Conservation (phyloP, 2,329 filamentous ascomycete species). For the Cordyceps cateniannulata region DNA sequence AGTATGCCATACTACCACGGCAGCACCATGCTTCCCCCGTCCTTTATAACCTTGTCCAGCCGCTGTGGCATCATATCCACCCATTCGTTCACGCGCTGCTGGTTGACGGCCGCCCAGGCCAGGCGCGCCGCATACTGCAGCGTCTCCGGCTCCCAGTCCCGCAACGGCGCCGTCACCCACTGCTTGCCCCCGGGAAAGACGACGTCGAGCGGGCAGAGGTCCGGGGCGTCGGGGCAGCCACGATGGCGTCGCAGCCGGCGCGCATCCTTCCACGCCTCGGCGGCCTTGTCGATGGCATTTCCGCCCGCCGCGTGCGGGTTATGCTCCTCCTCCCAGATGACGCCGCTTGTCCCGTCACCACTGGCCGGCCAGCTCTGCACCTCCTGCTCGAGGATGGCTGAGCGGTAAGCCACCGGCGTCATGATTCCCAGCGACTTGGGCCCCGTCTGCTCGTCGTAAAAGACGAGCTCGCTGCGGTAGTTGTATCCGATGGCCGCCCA, state of each 20-base stretch:
- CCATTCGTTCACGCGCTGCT: constrained; percentile 28
- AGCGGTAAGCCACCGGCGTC: constrained; percentile 29
- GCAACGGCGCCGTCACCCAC: constrained; percentile 22
- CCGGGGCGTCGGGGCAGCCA: constrained; percentile 31
- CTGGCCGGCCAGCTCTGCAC: constrained; percentile 27
- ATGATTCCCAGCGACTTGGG: constrained; percentile 26
- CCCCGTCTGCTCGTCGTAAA: constrained; percentile 30
- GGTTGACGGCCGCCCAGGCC: constrained; percentile 12
- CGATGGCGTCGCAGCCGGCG: constrained; percentile 26
- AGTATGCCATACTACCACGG: constrained; percentile 19
- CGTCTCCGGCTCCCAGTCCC: constrained; percentile 29
- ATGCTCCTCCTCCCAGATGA: constrained; percentile 30
- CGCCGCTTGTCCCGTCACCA: no score
- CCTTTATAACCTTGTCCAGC: constrained; percentile 26
- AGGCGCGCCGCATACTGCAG: constrained; percentile 25
- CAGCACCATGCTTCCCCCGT: constrained; percentile 26
- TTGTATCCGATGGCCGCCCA: constrained; percentile 30
- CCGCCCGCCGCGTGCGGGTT: constrained; percentile 30
- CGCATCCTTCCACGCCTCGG: constrained; percentile 30
- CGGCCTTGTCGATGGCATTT: constrained; percentile 28
- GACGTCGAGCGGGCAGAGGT: constrained; percentile 30
- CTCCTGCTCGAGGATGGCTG: constrained; percentile 27
- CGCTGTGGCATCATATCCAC: constrained; percentile 31
- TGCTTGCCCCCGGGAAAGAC: constrained; percentile 30
- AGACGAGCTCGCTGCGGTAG: constrained; percentile 32